phyloP scores from a whole-genome alignment of 805 yeast species.

The Metschnikowia noctiluminum region DNA sequence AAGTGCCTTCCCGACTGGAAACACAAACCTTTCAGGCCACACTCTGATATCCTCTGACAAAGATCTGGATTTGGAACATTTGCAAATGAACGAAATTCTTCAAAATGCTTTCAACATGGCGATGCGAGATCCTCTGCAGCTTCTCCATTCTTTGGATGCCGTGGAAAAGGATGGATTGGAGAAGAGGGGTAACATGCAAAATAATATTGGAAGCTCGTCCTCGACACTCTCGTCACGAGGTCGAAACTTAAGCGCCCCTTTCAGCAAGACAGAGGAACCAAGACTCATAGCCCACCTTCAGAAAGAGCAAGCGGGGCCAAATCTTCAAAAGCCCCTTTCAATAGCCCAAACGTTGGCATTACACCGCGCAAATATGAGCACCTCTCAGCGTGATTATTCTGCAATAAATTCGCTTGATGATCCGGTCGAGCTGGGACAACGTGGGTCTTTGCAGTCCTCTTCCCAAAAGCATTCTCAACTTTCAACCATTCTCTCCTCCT shows the following conservation, averaged over 20 bases:
- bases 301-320: background rate
- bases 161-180: slow-evolving; percentile 17
- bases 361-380: slow-evolving; percentile 45
- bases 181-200: background rate
- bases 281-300: background rate
- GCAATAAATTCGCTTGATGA: slow-evolving; percentile 27
- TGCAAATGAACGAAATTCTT: slow-evolving; percentile 64
- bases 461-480: slow-evolving; percentile 28
- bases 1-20: slow-evolving; percentile 8
- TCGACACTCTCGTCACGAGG: background rate
- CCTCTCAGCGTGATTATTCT: slow-evolving; percentile 27
- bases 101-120: slow-evolving; percentile 79
- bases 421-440: slow-evolving; percentile 11
- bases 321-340: slow-evolving; percentile 34
- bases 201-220: too few relatives aligned
- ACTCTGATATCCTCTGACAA: slow-evolving; percentile 4
- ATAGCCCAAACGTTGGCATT: slow-evolving; percentile 61
- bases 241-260: background rate
- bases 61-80: slow-evolving; percentile 51
- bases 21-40: background rate
- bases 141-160: slow-evolving; percentile 35
- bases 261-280: background rate
- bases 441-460: slow-evolving; percentile 1
- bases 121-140: slow-evolving; percentile 55
- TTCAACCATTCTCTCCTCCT: slow-evolving; percentile 29